Conservation (phyloP, 768 basidiomycete species). For the Mrakia frigida region DNA sequence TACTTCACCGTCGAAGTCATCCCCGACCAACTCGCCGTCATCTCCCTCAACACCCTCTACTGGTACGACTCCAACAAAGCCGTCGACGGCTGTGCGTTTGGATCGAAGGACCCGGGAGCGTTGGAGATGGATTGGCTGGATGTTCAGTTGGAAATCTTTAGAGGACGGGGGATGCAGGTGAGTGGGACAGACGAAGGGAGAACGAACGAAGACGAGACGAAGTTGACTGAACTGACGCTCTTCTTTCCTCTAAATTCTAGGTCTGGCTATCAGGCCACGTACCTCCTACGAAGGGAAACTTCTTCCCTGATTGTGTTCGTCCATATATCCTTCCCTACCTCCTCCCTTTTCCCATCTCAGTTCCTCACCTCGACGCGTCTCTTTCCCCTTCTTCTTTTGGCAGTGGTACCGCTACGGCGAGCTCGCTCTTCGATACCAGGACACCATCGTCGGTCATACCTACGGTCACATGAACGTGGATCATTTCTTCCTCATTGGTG, state of each 20-base stretch:
- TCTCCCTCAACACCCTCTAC: constrained; percentile 84
- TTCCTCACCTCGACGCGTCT: background rate
- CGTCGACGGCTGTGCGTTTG: constrained; percentile 46
- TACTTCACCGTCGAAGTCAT: constrained; percentile 79
- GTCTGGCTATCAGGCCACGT: constrained; percentile 65
- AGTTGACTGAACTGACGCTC: background rate
- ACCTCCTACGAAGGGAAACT: constrained; percentile 72
- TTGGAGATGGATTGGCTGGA: constrained; percentile 86
- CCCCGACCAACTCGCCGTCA: constrained; percentile 65
- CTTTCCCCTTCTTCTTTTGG: constrained; percentile 4
- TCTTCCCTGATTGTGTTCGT: constrained; percentile 79
- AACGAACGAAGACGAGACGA: too few species aligned
- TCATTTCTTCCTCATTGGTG: constrained; percentile 48
- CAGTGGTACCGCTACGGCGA: constrained; percentile 51
- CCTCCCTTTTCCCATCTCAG: background rate
- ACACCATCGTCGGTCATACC: constrained; percentile 79
- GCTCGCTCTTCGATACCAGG: constrained; percentile 74
- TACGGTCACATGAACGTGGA: constrained; percentile 67
- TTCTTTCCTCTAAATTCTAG: constrained; percentile 31
- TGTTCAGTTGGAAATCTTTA: constrained; percentile 66
- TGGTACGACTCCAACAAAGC: constrained; percentile 65
- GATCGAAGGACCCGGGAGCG: constrained; percentile 72
- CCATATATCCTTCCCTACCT: background rate
- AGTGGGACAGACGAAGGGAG: background rate
- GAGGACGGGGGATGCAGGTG: constrained; percentile 68